Base-by-base conservation (phyloP, 352 stramenopile species). In the Phytophthora uliginosa region DNA sequence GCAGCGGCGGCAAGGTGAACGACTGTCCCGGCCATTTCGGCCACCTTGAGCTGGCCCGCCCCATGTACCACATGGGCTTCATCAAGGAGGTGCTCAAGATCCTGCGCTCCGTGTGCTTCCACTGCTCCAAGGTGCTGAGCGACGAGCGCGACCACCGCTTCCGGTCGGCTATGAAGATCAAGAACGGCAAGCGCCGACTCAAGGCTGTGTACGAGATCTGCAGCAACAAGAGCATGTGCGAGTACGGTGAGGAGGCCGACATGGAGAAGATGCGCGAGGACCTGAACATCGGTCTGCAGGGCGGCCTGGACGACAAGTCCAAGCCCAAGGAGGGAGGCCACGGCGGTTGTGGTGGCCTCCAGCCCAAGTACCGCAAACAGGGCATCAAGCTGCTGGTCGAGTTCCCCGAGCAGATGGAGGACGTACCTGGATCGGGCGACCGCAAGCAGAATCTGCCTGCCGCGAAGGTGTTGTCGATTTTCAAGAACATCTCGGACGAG, bases 11-110 rank as follows among this genome's bases (percentile, higher is more conserved):
- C 60, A 98, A 98, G 59, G 97, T 99, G 73, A 98, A 99, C 66
- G 97, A 98, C 71, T 99, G 98, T 73, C 98, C 98, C 4, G 98
- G 98, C 57, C 98, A 99, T 80, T 99, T 99, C 83, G 98, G 98
- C 40, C 98, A 99, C 86, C 99, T 99, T 76, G 96, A 99, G 73
- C 79, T 99, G 36, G 96, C 97, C 51, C 76, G 92, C 13, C 97
- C 98, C 48, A 98, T 99, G 77, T 99, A 98, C 79, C 98, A 99
- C 82, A 86, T 99, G 73, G 98, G 98, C 10, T 99, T 99, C 74
- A 94, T 99, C 66, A 98, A 99, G 74, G 87, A 98, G 38, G 95
- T 98, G 36, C 78, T 98, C 20, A 98, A 98, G 85, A 93, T 97
- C 48, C 73, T 99, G 62, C 87, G 90, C 7, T 98, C 92, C 38